Percentiles rank a stretch among this genome's conserved stretches.
Evolutionary conservation across 2,329 filamentous ascomycete species (phyloP).

Genomic region (Sporothrix brasiliensis): DNA sequence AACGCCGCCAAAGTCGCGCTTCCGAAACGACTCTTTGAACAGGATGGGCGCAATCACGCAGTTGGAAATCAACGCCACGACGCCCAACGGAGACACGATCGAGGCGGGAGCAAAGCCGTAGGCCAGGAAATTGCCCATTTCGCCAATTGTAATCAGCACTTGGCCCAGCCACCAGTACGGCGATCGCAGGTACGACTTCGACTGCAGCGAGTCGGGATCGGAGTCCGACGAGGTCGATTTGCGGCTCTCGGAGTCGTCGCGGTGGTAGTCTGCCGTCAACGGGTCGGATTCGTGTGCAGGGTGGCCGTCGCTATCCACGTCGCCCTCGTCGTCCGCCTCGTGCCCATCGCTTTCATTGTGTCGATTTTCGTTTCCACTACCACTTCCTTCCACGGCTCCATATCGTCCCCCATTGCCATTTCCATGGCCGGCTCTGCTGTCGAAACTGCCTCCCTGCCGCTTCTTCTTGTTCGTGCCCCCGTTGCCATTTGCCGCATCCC

Average conservation of each 20-base stretch:
- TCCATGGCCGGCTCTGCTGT: background rate
- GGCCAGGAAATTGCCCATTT: conserved; percentile 93
- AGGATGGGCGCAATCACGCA: conserved; percentile 94
- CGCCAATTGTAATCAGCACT: conserved; percentile 86
- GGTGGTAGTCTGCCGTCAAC: conserved; percentile 55
- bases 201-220: conserved; percentile 41
- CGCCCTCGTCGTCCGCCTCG: conserved; percentile 35
- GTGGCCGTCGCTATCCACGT: conserved; percentile 43
- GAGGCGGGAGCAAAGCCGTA: conserved; percentile 98
- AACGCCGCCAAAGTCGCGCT: conserved; percentile 84
- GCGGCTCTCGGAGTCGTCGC: conserved; percentile 42
- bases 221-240: conserved; percentile 42
- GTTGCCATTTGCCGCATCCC: conserved; percentile 42
- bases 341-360: conserved; percentile 38
- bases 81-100: conserved; percentile 92
- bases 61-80: conserved; percentile 96
- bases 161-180: conserved; percentile 98
- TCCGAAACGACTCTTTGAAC: conserved; percentile 86
- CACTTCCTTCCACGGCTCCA: conserved; percentile 19
- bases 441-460: background rate
- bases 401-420: conserved; percentile 26
- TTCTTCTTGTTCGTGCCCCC: conserved; percentile 37
- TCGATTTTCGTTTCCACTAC: background rate
- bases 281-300: conserved; percentile 53
- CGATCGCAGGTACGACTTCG: conserved; percentile 76